Conservation (phyloP, 352 stramenopile genomes). For the Pythium myriotylum region DNA sequence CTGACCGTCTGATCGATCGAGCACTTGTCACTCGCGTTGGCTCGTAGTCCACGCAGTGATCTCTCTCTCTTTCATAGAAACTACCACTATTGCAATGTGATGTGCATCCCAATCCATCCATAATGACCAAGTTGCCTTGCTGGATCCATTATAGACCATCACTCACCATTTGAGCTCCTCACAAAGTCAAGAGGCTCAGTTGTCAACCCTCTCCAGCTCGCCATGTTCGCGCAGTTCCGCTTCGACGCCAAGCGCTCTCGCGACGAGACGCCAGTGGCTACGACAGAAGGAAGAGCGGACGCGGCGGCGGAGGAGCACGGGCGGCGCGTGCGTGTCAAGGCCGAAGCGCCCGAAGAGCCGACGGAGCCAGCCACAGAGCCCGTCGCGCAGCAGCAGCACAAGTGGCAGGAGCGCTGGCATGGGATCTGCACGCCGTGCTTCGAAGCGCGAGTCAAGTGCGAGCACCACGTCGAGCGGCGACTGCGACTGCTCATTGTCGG, state of each 20-base stretch:
- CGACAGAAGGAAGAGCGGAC: conserved; percentile 14
- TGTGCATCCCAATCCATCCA: too few species aligned
- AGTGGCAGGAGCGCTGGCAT: conserved; percentile 87
- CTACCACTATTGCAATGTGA: too few species aligned
- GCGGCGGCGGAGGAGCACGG: not conserved
- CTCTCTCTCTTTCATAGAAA: too few species aligned
- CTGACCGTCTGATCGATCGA: too few species aligned
- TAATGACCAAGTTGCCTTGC: not conserved
- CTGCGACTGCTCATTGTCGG: conserved; percentile 86
- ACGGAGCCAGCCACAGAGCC: not conserved
- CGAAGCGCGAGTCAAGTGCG: conserved; percentile 43
- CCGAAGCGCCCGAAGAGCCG: conserved; percentile 22
- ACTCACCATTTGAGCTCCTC: conserved; percentile 5
- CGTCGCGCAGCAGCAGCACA: conserved; percentile 17
- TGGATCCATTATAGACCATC: conserved; percentile 1
- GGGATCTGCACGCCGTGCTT: conserved; percentile 79
- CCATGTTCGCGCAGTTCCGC: conserved; percentile 62
- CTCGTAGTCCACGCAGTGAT: too few species aligned
- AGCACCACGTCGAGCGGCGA: conserved; percentile 60
- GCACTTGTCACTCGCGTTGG: too few species aligned
- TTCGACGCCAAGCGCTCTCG: conserved; percentile 53
- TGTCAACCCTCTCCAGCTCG: not conserved
- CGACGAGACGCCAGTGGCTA: conserved; percentile 18
- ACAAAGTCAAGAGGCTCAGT: not conserved
- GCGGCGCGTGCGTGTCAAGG: conserved; percentile 14